Percentiles rank a stretch among this genome's conserved stretches.
These are phyloP conservation scores for Camellia lanceoleosa DNA, from an alignment of 148 eudicot species.

Conservation along the genomic window DNA sequence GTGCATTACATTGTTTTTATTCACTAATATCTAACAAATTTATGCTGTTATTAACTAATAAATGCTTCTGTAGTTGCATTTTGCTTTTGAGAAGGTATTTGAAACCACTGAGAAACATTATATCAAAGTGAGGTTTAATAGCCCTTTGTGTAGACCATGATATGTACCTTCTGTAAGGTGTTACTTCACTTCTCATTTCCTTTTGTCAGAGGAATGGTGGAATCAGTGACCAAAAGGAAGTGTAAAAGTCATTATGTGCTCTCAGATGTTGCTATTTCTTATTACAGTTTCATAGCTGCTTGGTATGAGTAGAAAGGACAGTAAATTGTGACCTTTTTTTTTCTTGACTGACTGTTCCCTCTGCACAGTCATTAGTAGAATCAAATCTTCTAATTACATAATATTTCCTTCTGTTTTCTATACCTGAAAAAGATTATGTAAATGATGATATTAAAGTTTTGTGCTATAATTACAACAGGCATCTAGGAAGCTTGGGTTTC, in stretches of 20 bases:
- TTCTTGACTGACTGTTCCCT: neutral
- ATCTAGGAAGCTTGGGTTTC: slow-evolving; percentile 87
- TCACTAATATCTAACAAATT: neutral
- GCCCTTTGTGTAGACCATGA: neutral
- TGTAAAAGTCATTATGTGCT: neutral
- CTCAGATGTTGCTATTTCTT: neutral
- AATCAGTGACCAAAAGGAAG: neutral
- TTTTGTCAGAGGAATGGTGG: neutral
- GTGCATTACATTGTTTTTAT: neutral
- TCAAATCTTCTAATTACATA: neutral
- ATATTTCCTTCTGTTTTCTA: neutral
- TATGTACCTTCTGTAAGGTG: neutral
- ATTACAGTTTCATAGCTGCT: neutral
- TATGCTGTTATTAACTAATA: neutral
- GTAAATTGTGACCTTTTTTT: neutral
- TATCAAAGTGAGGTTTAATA: neutral
- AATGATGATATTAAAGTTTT: neutral
- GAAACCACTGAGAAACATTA: neutral
- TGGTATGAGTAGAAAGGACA: neutral
- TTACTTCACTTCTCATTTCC: neutral
- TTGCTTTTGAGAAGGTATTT: neutral
- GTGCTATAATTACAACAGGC: slow-evolving; percentile 37
- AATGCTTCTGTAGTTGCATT: neutral
- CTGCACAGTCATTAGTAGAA: neutral
- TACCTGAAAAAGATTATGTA: neutral